These are phyloP conservation scores for Populus hybrid DNA, from an alignment of 441 rosid species.

Conservation along the genomic window DNA sequence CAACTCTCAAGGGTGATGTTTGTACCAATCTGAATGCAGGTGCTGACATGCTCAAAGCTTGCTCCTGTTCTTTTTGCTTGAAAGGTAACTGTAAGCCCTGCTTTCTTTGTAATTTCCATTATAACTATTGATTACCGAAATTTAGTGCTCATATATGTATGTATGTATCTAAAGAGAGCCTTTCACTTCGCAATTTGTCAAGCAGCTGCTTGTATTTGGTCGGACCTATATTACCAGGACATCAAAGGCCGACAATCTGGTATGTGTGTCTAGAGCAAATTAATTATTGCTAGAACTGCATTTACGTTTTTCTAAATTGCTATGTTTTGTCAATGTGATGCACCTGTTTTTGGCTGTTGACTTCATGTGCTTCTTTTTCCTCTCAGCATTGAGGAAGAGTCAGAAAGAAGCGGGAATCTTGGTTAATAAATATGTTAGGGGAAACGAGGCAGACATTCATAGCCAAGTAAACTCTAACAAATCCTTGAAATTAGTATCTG, in stretches of 20 bases:
- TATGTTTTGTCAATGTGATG: background rate
- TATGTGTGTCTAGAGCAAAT: slow-evolving; percentile 24
- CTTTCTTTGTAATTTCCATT: slow-evolving; percentile 5
- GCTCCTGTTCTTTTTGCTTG: slow-evolving; percentile 83
- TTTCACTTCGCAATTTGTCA: slow-evolving; percentile 17
- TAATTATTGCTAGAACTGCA: background rate
- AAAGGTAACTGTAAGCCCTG: slow-evolving; percentile 49
- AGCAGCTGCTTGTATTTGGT: slow-evolving; percentile 90
- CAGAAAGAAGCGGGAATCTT: slow-evolving; percentile 72
- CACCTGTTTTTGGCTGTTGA: background rate
- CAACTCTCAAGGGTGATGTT: slow-evolving; percentile 30
- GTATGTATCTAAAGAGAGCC: slow-evolving; percentile 6
- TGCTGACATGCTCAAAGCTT: slow-evolving; percentile 52
- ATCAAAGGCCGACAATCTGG: slow-evolving; percentile 77
- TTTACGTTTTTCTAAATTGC: slow-evolving; percentile 4
- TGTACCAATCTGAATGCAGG: slow-evolving; percentile 30
- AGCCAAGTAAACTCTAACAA: slow-evolving; percentile 36
- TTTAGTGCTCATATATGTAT: background rate
- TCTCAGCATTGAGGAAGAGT: slow-evolving; percentile 74
- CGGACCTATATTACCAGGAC: slow-evolving; percentile 96
- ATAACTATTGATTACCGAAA: slow-evolving; percentile 7
- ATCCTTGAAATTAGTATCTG: slow-evolving; percentile 52
- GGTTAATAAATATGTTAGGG: slow-evolving; percentile 49
- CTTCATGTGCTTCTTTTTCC: slow-evolving; percentile 1
- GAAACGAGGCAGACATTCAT: slow-evolving; percentile 38